Evolutionary conservation across 352 stramenopile species (phyloP).

Genomic region (Globisporangium okanoganense): DNA sequence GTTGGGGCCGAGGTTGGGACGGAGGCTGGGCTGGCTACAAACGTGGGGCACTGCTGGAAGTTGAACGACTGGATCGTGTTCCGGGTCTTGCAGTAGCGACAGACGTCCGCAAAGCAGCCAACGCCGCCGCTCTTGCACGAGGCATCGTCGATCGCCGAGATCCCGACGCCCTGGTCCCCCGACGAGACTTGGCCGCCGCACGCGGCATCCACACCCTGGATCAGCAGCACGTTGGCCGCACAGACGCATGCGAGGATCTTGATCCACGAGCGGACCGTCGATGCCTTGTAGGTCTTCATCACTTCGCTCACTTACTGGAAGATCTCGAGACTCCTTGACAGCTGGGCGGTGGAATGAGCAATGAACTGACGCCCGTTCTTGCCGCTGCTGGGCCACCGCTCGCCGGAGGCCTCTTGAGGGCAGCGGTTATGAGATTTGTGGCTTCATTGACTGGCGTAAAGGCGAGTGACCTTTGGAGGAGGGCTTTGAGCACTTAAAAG

Average conservation of each 20-base stretch:
- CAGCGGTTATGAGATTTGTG: not conserved
- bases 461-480: not conserved
- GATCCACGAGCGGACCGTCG: slow-evolving; percentile 5
- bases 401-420: not conserved
- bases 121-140: slow-evolving; percentile 18
- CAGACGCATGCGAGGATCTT: slow-evolving; percentile 10
- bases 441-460: not conserved
- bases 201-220: not conserved
- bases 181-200: slow-evolving; percentile 1
- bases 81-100: slow-evolving; percentile 24
- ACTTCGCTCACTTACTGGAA: not conserved
- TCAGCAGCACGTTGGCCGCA: not conserved
- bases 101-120: slow-evolving; percentile 15
- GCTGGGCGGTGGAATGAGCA: slow-evolving; percentile 2
- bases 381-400: not conserved
- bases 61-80: slow-evolving; percentile 16
- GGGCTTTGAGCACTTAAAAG: too few relatives aligned
- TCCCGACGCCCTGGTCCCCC: slow-evolving; percentile 10
- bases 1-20: not conserved
- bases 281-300: slow-evolving; percentile 7
- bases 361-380: not conserved
- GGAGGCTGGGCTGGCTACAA: not conserved
- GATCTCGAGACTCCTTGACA: not conserved
- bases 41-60: not conserved
- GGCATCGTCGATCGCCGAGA: slow-evolving; percentile 9